Evolutionary conservation across 1,139 yeast genomes (phyloP), one percentile per base, ranked within the genome.

Genomic region (Suhomyces yuchorum): DNA sequence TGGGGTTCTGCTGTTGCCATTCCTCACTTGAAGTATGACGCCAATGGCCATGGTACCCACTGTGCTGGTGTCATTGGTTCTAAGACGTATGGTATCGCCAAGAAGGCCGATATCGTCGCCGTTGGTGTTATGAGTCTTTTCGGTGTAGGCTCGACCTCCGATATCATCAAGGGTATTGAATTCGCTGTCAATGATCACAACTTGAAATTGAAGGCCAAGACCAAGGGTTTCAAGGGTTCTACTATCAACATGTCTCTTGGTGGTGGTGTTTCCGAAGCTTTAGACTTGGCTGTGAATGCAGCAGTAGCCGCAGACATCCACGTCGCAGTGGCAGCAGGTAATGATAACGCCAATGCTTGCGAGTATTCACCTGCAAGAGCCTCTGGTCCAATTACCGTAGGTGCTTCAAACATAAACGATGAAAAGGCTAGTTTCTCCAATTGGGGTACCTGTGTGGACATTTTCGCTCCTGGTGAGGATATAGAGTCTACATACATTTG

Each of bases 61-160:
- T 71, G 75, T 59, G 78, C 78, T 18, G 79, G 79, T 53, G 71
- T 69, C 43, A 73, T 74, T 56, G 79, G 76, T 26, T 70, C 76
- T 38, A 63, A 62, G 55, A 58, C 72, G 9, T 74, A 69, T 52
- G 79, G 79, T 44, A 66, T 74, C 36, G 78, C 78, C 48, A 74
- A 74, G 56, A 61, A 69, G 30, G 79, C 70, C 28, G 63, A 71
- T 37, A 57, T 74, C 52, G 76, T 71, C 44, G 78, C 78, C 7
- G 71, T 74, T 19, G 69, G 71, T 23, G 78, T 73, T 9, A 67
- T 73, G 68, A 71, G 69, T 57, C 62, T 67, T 38, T 60, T 68
- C 46, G 79, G 78, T 32, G 60, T 70, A 19, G 78, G 78, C 35
- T 56, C 74, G 20, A 70, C 69, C 52, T 68, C 77, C 17, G 77